Conservation (phyloP, 1,284 basidiomycete genomes). For the Coniophora puteana region DNA sequence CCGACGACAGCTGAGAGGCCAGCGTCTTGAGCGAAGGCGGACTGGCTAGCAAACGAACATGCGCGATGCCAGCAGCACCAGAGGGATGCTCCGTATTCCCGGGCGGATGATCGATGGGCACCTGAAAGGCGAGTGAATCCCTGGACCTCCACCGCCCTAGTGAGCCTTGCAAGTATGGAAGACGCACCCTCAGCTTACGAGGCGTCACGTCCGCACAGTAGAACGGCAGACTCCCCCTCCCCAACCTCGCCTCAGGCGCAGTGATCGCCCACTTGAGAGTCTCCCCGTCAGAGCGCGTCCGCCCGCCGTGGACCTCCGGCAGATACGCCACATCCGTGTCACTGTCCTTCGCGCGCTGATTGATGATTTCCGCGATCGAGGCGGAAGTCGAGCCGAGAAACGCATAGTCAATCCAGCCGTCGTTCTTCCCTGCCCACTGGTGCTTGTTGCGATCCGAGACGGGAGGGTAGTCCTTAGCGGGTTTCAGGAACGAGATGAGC, state of each 20-base stretch:
- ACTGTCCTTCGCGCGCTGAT: constrained; percentile 38
- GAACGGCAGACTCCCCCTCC: constrained; percentile 50
- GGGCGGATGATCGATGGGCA: constrained; percentile 41
- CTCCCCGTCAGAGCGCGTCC: constrained; percentile 48
- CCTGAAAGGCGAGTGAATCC: constrained; percentile 29
- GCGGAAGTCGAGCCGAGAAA: constrained; percentile 45
- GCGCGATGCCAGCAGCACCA: constrained; percentile 41
- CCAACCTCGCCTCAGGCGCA: constrained; percentile 26
- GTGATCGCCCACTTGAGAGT: constrained; percentile 57
- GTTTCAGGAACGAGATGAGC: constrained; percentile 59
- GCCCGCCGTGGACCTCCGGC: constrained; percentile 44
- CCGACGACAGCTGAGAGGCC: constrained; percentile 37
- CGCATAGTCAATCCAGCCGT: constrained; percentile 66
- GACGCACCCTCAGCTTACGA: constrained; percentile 49
- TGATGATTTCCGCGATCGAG: constrained; percentile 43
- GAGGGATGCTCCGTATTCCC: constrained; percentile 46
- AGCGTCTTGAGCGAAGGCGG: constrained; percentile 23
- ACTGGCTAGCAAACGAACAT: constrained; percentile 38
- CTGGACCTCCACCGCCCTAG: neutral
- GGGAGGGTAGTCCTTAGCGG: constrained; percentile 45
- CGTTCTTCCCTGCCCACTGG: constrained; percentile 48
- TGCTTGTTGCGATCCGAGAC: constrained; percentile 38
- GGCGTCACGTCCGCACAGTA: constrained; percentile 71
- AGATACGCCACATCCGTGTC: constrained; percentile 37
- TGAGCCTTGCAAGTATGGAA: neutral